Evolutionary conservation across 345 rosid species (phyloP).

Genomic region (Citrus hindsii): DNA sequence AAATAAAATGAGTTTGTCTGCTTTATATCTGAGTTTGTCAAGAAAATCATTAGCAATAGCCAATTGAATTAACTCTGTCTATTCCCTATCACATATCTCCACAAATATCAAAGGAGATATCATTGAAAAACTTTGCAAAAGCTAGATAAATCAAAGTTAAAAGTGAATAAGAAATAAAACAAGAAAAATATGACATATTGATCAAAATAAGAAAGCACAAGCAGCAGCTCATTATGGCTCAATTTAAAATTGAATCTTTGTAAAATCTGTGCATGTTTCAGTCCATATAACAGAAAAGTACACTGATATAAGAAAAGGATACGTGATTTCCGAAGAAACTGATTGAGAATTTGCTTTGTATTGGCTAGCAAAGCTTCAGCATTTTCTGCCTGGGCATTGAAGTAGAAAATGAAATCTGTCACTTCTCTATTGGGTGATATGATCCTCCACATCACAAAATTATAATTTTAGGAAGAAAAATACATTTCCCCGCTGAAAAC

Average conservation of each 20-base stretch:
- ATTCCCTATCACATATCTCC: background rate
- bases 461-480: background rate
- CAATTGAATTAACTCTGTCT: background rate
- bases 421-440: conserved; percentile 7
- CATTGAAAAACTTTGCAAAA: background rate
- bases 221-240: background rate
- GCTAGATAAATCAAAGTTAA: background rate
- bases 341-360: conserved; percentile 91
- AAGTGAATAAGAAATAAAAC: background rate
- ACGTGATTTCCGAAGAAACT: conserved; percentile 86
- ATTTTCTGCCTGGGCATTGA: conserved; percentile 65
- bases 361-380: conserved; percentile 92
- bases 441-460: background rate
- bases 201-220: background rate
- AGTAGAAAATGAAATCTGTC: conserved; percentile 5
- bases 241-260: background rate
- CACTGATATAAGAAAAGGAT: conserved; percentile 37
- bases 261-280: background rate
- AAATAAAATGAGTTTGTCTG: conserved; percentile 64
- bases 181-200: background rate
- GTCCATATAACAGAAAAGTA: background rate
- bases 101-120: conserved; percentile 6
- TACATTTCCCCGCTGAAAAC: background rate
- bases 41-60: conserved; percentile 25
- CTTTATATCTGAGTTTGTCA: conserved; percentile 74